These are phyloP conservation scores for Alternaria sp. DNA, from an alignment of 2,329 filamentous ascomycete genomes.

Conservation along the genomic window DNA sequence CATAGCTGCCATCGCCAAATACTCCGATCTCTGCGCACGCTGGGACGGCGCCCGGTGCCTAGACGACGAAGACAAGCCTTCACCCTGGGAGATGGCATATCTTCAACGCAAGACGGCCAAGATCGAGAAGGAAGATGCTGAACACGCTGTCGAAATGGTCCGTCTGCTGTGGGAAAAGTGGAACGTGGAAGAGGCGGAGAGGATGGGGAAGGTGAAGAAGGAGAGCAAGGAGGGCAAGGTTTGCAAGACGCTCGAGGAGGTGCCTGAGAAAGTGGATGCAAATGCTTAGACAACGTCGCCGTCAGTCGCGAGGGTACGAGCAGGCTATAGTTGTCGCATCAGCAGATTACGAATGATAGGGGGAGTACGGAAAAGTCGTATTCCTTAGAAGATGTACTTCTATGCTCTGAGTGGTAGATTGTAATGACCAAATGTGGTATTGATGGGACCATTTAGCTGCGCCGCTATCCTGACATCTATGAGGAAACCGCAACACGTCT, in stretches of 20 bases:
- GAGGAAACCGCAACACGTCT: background rate
- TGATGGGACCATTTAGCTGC: too few relatives aligned
- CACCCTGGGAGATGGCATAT: background rate
- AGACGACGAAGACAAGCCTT: background rate
- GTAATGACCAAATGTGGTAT: too few relatives aligned
- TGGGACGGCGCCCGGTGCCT: slow-evolving; percentile 1
- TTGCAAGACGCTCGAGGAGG: background rate
- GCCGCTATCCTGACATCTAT: background rate
- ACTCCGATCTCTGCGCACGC: background rate
- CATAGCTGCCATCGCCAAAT: background rate
- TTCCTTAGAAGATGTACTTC: too few relatives aligned
- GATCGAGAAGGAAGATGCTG: background rate
- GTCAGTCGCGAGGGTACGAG: too few relatives aligned
- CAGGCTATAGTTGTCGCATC: too few relatives aligned
- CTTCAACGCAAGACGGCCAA: background rate
- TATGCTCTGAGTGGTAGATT: too few relatives aligned
- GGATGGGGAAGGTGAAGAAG: background rate
- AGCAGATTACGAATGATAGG: too few relatives aligned
- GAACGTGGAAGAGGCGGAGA: background rate
- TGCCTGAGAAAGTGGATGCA: background rate
- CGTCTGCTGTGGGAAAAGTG: background rate
- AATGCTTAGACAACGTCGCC: background rate
- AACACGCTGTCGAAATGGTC: background rate
- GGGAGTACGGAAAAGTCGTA: too few relatives aligned
- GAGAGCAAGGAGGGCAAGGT: background rate